Conservation (phyloP, 805 yeast genomes). For the Clavispora carvajalis region DNA sequence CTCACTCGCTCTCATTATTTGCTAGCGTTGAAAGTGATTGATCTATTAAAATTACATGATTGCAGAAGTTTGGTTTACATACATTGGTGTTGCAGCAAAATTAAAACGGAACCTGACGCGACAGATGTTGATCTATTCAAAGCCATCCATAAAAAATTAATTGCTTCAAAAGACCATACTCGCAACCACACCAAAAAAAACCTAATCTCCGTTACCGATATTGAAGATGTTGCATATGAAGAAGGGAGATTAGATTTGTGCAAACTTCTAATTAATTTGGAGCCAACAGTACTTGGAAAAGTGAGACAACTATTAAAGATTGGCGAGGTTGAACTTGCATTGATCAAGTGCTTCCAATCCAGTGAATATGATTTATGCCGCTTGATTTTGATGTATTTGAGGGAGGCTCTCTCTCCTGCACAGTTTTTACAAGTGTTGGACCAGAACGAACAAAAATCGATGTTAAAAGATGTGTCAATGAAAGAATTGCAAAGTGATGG, state of each 20-base stretch:
- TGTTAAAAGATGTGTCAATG: conserved; percentile 27
- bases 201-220: conserved; percentile 45
- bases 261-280: conserved; percentile 60
- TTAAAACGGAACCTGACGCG: conserved; percentile 46
- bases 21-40: conserved; percentile 58
- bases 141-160: conserved; percentile 44
- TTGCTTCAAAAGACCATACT: conserved; percentile 24
- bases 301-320: conserved; percentile 57
- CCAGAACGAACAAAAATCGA: conserved; percentile 31
- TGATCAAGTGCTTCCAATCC: conserved; percentile 59
- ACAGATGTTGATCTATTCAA: conserved; percentile 58
- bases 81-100: conserved; percentile 77
- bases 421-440: conserved; percentile 66
- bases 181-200: conserved; percentile 21
- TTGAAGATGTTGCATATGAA: conserved; percentile 63
- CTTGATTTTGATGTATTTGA: conserved; percentile 51
- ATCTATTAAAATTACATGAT: conserved; percentile 40
- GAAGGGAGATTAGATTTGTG: conserved; percentile 78
- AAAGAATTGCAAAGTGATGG: conserved; percentile 16
- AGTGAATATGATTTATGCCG: conserved; percentile 57
- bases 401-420: conserved; percentile 51
- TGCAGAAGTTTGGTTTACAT: conserved; percentile 44
- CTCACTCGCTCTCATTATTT: conserved; percentile 55
- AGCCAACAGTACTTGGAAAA: conserved; percentile 57
- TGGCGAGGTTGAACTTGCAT: conserved; percentile 67